A percentile compares a stretch with the other conserved stretches of the same genome.
Evolutionary conservation across 176 grass and related monocot genomes (phyloP).

Genomic region (Lolium multiflorum): DNA sequence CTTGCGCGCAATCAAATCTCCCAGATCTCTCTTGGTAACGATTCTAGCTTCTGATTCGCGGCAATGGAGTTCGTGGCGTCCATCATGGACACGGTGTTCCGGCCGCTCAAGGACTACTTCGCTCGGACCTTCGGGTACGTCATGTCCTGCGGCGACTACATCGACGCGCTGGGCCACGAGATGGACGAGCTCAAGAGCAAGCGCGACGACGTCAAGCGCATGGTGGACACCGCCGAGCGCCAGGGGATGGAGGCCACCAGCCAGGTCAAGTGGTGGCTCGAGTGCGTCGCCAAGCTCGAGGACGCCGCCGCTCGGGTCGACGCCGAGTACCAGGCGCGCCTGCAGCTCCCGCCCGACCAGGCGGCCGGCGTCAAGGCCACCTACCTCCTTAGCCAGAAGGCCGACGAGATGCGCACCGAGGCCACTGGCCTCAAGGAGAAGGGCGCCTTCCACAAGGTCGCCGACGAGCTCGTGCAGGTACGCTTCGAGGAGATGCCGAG

Average conservation of each 20-base stretch:
- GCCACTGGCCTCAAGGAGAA: slow-evolving; percentile 61
- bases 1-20: neutral
- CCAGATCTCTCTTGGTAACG: slow-evolving; percentile 7
- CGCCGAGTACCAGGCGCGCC: slow-evolving; percentile 51
- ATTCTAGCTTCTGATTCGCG: slow-evolving; percentile 7
- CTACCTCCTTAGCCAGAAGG: slow-evolving; percentile 79
- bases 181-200: slow-evolving; percentile 89
- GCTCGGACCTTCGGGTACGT: slow-evolving; percentile 72
- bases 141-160: slow-evolving; percentile 70
- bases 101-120: slow-evolving; percentile 83
- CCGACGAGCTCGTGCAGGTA: slow-evolving; percentile 76
- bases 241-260: slow-evolving; percentile 83
- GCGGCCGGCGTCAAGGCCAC: slow-evolving; percentile 47
- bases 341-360: slow-evolving; percentile 52
- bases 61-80: slow-evolving; percentile 82
- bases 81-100: slow-evolving; percentile 73
- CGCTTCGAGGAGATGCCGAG: slow-evolving; percentile 92
- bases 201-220: slow-evolving; percentile 84
- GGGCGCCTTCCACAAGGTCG: slow-evolving; percentile 69
- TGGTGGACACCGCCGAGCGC: slow-evolving; percentile 76
- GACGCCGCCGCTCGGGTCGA: slow-evolving; percentile 42
- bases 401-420: slow-evolving; percentile 66
- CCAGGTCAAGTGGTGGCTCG: slow-evolving; percentile 88
- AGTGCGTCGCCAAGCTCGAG: slow-evolving; percentile 62
- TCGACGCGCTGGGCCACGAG: slow-evolving; percentile 54